Evolutionary conservation across 2,329 filamentous ascomycete genomes (phyloP).

Genomic region (Gliomastix tumulicola): DNA sequence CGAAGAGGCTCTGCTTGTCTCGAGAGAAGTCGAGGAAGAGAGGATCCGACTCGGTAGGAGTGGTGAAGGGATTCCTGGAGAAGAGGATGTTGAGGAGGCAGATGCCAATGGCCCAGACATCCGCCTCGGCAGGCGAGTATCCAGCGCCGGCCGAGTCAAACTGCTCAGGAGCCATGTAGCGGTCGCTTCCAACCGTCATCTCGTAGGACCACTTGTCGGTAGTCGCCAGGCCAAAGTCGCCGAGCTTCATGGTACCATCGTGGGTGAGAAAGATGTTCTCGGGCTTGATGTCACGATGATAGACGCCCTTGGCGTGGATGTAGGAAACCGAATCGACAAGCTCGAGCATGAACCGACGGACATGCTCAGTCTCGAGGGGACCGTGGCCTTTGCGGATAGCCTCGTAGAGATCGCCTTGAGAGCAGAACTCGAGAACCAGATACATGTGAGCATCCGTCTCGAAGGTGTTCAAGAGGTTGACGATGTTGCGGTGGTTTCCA

Average conservation of each 20-base stretch:
- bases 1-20: conserved; percentile 93
- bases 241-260: conserved; percentile 86
- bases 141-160: conserved; percentile 83
- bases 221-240: conserved; percentile 91
- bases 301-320: conserved; percentile 86
- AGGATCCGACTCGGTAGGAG: conserved; percentile 82
- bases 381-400: conserved; percentile 86
- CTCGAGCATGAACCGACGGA: conserved; percentile 95
- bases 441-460: conserved; percentile 88
- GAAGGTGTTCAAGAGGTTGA: conserved; percentile 86
- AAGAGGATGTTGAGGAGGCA: conserved; percentile 95
- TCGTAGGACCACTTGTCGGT: conserved; percentile 87
- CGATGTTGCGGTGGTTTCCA: conserved; percentile 78
- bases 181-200: conserved; percentile 90
- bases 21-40: conserved; percentile 89
- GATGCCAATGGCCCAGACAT: conserved; percentile 96
- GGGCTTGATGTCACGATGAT: conserved; percentile 97
- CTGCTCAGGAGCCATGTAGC: conserved; percentile 98
- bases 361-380: conserved; percentile 90
- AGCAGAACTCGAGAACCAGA: conserved; percentile 90
- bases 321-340: conserved; percentile 83
- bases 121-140: conserved; percentile 88
- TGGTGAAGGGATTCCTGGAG: conserved; percentile 91
- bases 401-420: conserved; percentile 93
- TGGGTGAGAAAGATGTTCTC: conserved; percentile 96